Evolutionary conservation across 139 green algal genomes (phyloP), one percentile per base, ranked within the genome.

Genomic region (Chlorella sp.): DNA sequence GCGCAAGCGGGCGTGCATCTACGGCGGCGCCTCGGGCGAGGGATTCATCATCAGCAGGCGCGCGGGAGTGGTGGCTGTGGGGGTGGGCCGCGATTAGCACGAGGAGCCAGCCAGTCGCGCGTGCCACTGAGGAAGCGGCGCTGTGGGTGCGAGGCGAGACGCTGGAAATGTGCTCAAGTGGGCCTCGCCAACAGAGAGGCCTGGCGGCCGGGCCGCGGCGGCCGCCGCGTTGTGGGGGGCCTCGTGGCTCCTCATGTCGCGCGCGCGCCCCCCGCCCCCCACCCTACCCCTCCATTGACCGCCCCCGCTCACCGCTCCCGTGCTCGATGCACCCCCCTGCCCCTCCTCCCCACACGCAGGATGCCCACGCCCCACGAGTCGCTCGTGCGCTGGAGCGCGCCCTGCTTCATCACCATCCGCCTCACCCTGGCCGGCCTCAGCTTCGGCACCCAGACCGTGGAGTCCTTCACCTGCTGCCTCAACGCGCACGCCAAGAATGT

Each of bases 21-120:
- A 15, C 29, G 56, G 56, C 21, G 21, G 29, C 11, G 33, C 56
- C 56, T 38, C 23, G 23, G 56, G 56, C 56, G 15, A 21, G 11
- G 56, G 56, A 25, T 63, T 63, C 27, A 63, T 63, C 56, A 38
- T 63, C 27, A 33, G 23, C 56, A 63, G 56, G 56, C 33, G 56
- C 15, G 56, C 11, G 9, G 21, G 56, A 63, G 56, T 14, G 56
- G 29, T 17, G 17, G 17, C 48, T 58, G 21, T 21, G 17, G 17
- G 17, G 48, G 21, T 21, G 17, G 17, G 1, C 48, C 21, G 48
- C 48, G 17, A 21, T 58, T 58, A 58, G 48, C 48, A 17, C 21
- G 17, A 21, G 17, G 17, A 58, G 17, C 17, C 17, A n/a, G 17
- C 17, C 48, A n/a, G 17, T n/a, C 17, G 17, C 48, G 21, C 48